These are phyloP conservation scores for Combretum micranthum DNA, from an alignment of 345 rosid genomes.

Conservation along the genomic window DNA sequence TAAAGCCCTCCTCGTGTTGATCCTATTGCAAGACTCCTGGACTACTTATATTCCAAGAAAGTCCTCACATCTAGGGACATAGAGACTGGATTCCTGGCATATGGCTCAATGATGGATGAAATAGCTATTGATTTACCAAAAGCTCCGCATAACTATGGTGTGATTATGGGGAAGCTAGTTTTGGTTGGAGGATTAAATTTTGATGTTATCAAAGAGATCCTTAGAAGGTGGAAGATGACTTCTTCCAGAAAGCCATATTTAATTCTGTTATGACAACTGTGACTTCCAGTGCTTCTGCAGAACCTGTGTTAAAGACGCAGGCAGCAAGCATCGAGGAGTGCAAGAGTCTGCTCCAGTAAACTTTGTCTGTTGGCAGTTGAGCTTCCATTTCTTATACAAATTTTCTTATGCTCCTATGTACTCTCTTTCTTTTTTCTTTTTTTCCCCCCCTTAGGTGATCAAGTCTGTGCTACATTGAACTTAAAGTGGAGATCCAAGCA, in stretches of 20 bases:
- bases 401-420: constrained; percentile 5
- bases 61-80: constrained; percentile 42
- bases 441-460: constrained; percentile 16
- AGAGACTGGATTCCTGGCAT: constrained; percentile 58
- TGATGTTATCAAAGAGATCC: constrained; percentile 45
- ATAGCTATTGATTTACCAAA: constrained; percentile 79
- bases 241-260: constrained; percentile 43
- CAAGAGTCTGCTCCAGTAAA: constrained; percentile 34
- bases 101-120: constrained; percentile 67
- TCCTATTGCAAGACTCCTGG: constrained; percentile 42
- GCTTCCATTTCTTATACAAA: constrained; percentile 8
- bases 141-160: constrained; percentile 74
- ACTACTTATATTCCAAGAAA: constrained; percentile 36
- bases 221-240: constrained; percentile 62
- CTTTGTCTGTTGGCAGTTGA: constrained; percentile 5
- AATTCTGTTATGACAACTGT: constrained; percentile 41
- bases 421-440: neutral
- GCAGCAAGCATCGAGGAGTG: constrained; percentile 57
- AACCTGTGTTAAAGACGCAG: constrained; percentile 41
- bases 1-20: constrained; percentile 55
- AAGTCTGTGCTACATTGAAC: constrained; percentile 27
- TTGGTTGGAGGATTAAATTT: constrained; percentile 46
- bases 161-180: constrained; percentile 58
- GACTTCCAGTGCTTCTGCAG: constrained; percentile 25
- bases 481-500: constrained; percentile 23